Evolutionary conservation across 1,284 basidiomycete genomes (phyloP), one percentile per base, ranked within the genome.

Genomic region (Neolentinus lepideus): DNA sequence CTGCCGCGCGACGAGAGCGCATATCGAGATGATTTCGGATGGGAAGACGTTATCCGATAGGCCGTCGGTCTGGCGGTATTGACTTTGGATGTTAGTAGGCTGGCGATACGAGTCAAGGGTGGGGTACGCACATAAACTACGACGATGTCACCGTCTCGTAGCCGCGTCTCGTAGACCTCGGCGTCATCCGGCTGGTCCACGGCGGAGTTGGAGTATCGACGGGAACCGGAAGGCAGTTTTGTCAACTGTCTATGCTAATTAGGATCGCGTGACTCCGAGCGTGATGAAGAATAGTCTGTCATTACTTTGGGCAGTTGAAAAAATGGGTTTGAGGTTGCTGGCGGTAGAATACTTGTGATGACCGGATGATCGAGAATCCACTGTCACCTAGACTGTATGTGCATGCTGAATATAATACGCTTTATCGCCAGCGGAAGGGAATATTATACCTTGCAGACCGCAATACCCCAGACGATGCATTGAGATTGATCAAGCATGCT

Each of bases 31-130:
- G 58, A 91, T 76, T 64, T 93, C 89, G 11, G 79, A 69, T 6
- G 83, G 77, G 62, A 88, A 92, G 24, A 94, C 88, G 64, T 95
- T 95, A 67, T 95, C 93, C 33, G 88, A 84, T 50, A 94, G 73
- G 1, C 92, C 92, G 64, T 95, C 92, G 21, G 92, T 94, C 83
- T 91, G 71, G 60, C 53, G 66, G 60, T 67, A 63, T 50, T 63
- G 65, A 22, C 62, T 43, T 26, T 57, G 63, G 51, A 55, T 51
- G n/a, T 38, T 36, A 27, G 10, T n/a, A 52, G 36, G 53, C 26
- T 9, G 31, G 21, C 21, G 43, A 24, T 24, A 51, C 16, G 16
- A 51, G 26, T 22, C 22, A n/a, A 31, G 14, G 36, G 45, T 31
- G 16, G 29, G 1, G 52, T 22, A 71, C 83, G 47, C 61, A 88